Evolutionary conservation across 352 stramenopile species (phyloP), one percentile per base, ranked within the genome.

Genomic region (Globisporangium mamillatum): DNA sequence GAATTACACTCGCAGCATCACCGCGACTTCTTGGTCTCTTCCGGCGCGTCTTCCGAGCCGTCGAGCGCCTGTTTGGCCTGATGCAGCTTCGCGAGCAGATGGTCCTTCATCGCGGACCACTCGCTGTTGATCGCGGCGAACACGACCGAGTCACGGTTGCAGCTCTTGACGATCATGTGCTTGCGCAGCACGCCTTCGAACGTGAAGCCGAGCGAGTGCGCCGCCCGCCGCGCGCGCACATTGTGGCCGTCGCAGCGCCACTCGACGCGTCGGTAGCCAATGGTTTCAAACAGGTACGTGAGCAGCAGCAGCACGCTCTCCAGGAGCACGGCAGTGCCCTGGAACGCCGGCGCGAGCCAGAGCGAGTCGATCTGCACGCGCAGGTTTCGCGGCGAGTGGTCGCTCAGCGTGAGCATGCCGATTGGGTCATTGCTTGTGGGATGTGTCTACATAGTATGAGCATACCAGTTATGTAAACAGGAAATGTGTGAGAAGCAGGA

Each of bases 121-220:
- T 97, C 89, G 66, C 84, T 95, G 77, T 97, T 97, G 55, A 96
- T 81, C 59, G 88, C 78, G 57, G 88, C 75, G 66, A 97, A 96
- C 2, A 95, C 67, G 12, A 91, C 90, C 12, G 89, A 94, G 69
- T 97, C 91, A 22, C 80, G 76, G 59, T 97, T 97, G 71, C 86
- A 87, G 6, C 86, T 80, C 72, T 96, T 92, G 52, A 92, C 72
- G 66, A 97, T 81, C 63, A 81, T 79, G 71, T 97, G 88, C 69
- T 97, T 97, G 10, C 88, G 81, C 64, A 97, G 70, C 9, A 97
- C 90, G 8, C 91, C 91, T 75, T 97, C 91, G 64, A 97, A 92
- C 10, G 78, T 81, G 63, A 97, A 95, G 7, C 91, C 90, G 34
- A 95, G 67, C 34, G 83, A 91, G 62, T 97, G 87, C 1, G 78